These are phyloP conservation scores for Fagus crenata DNA, from an alignment of 306 rosid genomes.

Conservation along the genomic window DNA sequence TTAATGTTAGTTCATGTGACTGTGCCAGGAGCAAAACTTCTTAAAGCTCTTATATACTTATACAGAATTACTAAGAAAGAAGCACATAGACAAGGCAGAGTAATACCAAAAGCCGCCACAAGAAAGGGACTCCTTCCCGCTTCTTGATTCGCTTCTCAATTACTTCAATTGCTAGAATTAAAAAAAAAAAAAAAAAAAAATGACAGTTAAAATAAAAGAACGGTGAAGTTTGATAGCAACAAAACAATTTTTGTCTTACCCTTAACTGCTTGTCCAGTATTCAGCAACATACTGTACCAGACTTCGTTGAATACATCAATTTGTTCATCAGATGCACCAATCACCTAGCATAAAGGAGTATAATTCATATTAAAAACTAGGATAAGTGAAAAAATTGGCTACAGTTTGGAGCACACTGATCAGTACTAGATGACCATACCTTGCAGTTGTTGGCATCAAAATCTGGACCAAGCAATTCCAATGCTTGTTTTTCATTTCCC, in stretches of 20 bases:
- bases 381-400: background rate
- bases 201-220: slow-evolving; percentile 18
- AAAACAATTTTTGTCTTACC: slow-evolving; percentile 43
- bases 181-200: background rate
- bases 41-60: background rate
- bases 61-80: slow-evolving; percentile 1
- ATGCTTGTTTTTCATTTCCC: slow-evolving; percentile 51
- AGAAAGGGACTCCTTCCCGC: slow-evolving; percentile 66
- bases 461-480: slow-evolving; percentile 68
- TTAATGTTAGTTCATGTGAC: background rate
- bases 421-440: slow-evolving; percentile 41
- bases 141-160: slow-evolving; percentile 54
- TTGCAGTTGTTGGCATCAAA: slow-evolving; percentile 67
- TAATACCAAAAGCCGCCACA: slow-evolving; percentile 76
- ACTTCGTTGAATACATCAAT: slow-evolving; percentile 80
- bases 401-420: slow-evolving; percentile 2
- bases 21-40: background rate
- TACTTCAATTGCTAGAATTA: slow-evolving; percentile 53
- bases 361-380: background rate
- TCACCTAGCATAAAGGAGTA: slow-evolving; percentile 43
- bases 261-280: slow-evolving; percentile 50
- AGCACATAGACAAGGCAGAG: background rate
- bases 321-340: slow-evolving; percentile 94
- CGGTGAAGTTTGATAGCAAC: background rate
- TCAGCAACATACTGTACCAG: slow-evolving; percentile 69